Conservation (phyloP, 225 moss, liverwort and hornwort species). For the Antitrichia curtipendula region DNA sequence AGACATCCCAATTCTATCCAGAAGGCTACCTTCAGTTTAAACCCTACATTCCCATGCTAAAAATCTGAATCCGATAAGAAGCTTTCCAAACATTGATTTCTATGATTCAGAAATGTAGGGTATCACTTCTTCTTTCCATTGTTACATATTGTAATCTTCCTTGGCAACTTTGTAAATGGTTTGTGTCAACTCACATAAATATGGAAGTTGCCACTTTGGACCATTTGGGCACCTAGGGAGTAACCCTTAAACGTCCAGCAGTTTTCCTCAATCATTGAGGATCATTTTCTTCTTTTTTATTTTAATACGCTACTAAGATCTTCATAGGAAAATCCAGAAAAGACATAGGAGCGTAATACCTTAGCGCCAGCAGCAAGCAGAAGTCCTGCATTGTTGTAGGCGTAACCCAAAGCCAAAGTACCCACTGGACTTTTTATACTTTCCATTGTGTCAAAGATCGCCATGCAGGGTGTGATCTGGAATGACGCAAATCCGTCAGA, state of each 20-base stretch:
- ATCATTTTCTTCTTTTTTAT: neutral
- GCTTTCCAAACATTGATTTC: neutral
- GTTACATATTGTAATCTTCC: neutral
- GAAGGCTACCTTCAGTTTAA: neutral
- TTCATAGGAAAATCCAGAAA: neutral
- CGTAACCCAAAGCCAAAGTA: constrained; percentile 92
- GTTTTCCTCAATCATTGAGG: no score
- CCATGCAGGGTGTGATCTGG: constrained; percentile 98
- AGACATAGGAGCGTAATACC: constrained; percentile 19
- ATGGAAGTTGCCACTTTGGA: neutral
- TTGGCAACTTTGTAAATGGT: neutral
- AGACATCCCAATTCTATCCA: neutral
- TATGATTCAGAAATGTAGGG: neutral
- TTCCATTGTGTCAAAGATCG: constrained; percentile 82
- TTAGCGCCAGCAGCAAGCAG: constrained; percentile 84
- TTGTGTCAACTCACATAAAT: neutral
- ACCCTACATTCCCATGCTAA: neutral
- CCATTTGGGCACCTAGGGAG: neutral
- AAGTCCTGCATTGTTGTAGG: constrained; percentile 96
- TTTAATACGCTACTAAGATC: neutral
- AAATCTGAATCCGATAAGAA: neutral
- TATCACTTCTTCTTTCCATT: neutral
- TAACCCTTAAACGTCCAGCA: neutral
- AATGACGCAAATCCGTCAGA: neutral
- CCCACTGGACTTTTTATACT: constrained; percentile 91